Base-by-base conservation (phyloP, 129 eudicot species). In the Flaveria sonorensis region DNA sequence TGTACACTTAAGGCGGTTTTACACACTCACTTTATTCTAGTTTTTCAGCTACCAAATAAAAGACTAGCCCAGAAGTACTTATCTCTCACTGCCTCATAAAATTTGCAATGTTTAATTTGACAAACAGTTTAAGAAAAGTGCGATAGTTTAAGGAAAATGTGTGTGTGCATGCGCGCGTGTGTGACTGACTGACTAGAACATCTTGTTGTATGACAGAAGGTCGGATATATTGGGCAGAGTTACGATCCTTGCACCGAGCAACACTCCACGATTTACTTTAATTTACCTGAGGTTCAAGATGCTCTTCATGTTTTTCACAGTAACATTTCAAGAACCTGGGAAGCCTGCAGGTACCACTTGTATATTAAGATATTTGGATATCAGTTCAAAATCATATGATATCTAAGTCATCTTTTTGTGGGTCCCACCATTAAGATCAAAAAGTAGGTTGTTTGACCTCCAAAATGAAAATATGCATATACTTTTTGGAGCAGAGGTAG, bases 211-310 rank as follows among this genome's bases (percentile, higher is more conserved):
- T 68, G 60, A 73, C 75, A 91, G 99, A 86, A 52, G 75, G 86
- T 83, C 13, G 90, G 96, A 39, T 87, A 46, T 40, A 63, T 88
- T 26, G 77, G 92, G 75, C 89, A 88, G 84, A 82, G 84, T 46
- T 94, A 94, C 39, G 99, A 94, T 82, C 99, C 99, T 18, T 94
- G 99, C 83, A 94, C 99, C 0, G 96, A 94, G 84, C 82, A 83
- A 88, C 97, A 94, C 85, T 87, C 99, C 45, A 81, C 67, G n/a
- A 70, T 78, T 56, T 94, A 94, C 82, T 94, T 94, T 78, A 91
- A 89, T 84, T 92, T 83, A 70, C 94, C 90, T 19, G 99, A 94
- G 90, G 99, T 94, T 82, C 97, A 94, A 82, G 78, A 74, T 11
- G 97, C 97, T 10, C 92, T 94, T 76, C 99, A 94, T 87, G 99